Base-by-base conservation (phyloP, 129 eudicot species). In the Chrysanthemum seticuspe region DNA sequence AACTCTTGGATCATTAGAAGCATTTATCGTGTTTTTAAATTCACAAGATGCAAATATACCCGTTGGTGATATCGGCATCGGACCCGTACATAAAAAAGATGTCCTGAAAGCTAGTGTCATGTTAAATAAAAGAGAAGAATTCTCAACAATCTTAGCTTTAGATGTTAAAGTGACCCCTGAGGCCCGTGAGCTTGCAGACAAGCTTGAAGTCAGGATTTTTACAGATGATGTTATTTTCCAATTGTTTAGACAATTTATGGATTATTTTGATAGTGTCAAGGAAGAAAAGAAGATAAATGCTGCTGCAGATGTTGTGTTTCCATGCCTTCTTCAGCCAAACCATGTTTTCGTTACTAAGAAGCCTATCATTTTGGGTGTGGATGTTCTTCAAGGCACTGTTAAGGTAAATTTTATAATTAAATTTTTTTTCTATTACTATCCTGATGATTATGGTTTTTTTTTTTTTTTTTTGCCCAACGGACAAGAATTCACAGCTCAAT, bases 1-100 rank as follows among this genome's bases (percentile, higher is more conserved):
- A 50, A 89, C 96, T 40, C 95, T 89, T 58, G 96, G 97, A 51
- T 92, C 97, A 31, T 74, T 92, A 74, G 98, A 89, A 74, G 98
- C 98, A 63, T 80, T 92, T 51, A 78, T 91, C 14, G 91, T 88
- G 76, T 86, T 86, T 72, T 63, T 92, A 83, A 89, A 92, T 69
- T 78, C 88, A n/a, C 91, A 89, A 4, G 94, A 82, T 27, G 96
- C 89, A 19, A 85, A 72, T 62, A 89, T 92, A 75, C 98, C 95
- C 71, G 96, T 92, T 50, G 82, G 96, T 85, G 96, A 87, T 58
- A 7, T 40, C 47, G 82, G 95, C 82, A 92, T 92, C 55, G 98
- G 98, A 13, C 96, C 98, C 16, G 87, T 92, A 31, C 96, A 92
- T 47, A 89, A 83, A 63, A 92, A 85, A 62, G 96, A 92, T 80